Percentiles rank a stretch among this genome's conserved stretches.
These are phyloP conservation scores for Cryoendolithus antarcticus DNA, from an alignment of 2,329 filamentous ascomycete genomes.

Conservation along the genomic window DNA sequence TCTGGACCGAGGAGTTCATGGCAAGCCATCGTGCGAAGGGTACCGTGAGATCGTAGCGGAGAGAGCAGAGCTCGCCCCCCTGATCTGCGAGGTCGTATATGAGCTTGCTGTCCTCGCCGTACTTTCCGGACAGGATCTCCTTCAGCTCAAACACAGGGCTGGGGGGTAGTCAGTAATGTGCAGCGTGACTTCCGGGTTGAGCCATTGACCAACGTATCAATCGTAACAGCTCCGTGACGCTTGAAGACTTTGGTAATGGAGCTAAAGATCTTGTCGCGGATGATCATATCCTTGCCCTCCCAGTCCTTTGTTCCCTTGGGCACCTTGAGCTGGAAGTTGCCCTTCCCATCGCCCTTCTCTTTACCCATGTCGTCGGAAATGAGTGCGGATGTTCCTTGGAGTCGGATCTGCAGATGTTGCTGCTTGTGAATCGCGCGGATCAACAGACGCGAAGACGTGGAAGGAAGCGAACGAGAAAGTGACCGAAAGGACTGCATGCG, in stretches of 20 bases:
- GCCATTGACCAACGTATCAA: conserved; percentile 51
- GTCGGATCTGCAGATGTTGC: too few relatives aligned
- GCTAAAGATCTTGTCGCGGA: conserved; percentile 67
- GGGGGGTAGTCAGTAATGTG: neutral
- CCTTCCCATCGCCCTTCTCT: conserved; percentile 27
- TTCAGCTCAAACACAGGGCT: conserved; percentile 69
- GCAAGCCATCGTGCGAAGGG: conserved; percentile 87
- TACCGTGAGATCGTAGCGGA: conserved; percentile 79
- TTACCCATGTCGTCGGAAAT: conserved; percentile 31
- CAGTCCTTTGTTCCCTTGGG: conserved; percentile 87
- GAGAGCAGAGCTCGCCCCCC: conserved; percentile 71
- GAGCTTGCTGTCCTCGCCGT: conserved; percentile 83
- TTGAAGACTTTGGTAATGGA: conserved; percentile 71
- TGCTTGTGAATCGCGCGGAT: too few relatives aligned
- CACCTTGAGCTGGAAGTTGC: conserved; percentile 59
- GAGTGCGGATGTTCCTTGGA: too few relatives aligned
- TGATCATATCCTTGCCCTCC: conserved; percentile 65
- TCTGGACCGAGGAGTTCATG: conserved; percentile 72
- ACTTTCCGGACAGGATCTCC: conserved; percentile 79
- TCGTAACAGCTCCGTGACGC: conserved; percentile 65
- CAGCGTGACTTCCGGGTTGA: neutral
- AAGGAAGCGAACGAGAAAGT: too few relatives aligned
- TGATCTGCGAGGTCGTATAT: conserved; percentile 85
- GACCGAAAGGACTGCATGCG: too few relatives aligned
- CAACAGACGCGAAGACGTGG: too few relatives aligned